Evolutionary conservation across 2,329 filamentous ascomycete species (phyloP), one percentile per base, ranked within the genome.

Genomic region (Fusarium sarcochroum): DNA sequence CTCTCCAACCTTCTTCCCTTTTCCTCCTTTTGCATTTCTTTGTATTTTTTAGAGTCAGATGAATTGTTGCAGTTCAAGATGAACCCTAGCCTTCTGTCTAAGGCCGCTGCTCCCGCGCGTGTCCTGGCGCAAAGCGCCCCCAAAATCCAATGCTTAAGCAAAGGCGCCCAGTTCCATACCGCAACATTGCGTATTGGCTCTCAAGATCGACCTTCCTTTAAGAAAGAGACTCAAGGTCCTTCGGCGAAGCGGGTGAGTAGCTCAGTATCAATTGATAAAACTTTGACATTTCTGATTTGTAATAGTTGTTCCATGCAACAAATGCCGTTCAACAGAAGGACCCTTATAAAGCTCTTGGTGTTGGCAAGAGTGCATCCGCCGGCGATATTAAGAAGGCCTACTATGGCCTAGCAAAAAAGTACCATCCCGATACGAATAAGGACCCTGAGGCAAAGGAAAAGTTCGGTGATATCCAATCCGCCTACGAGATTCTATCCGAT

Each of bases 381-480:
- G 84, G 89, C 62, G 95, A 98, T 35, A 98, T 99, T 78, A 99
- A 99, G 79, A 98, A 98, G 80, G 94, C 96, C 5, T 99, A 99
- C 84, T 99, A 99, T 78, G 93, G 94, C 50, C 85, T 98, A 61
- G 96, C 96, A 20, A 99, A 99, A 81, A 99, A 98, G 77, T 99
- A 89, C 78, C 96, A 99, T 76, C 96, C 96, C 10, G 96, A 99
- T 78, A 98, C 96, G 35, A 99, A 98, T 85, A 98, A 98, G 80
- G 96, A 98, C 73, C 80, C 93, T 4, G 87, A 84, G n/a, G 94
- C 96, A 35, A 98, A 98, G 79, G 96, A 98, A 74, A 95, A 92
- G 75, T 99, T 99, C 75, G 88, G 91, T 68, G 95, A 98, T 73
- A 93, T 97, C 55, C 96, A 99, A 80, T 89, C 92, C 32, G 93